phyloP scores from a whole-genome alignment of 352 stramenopile genomes.

The Halophytophthora polymorphica region DNA sequence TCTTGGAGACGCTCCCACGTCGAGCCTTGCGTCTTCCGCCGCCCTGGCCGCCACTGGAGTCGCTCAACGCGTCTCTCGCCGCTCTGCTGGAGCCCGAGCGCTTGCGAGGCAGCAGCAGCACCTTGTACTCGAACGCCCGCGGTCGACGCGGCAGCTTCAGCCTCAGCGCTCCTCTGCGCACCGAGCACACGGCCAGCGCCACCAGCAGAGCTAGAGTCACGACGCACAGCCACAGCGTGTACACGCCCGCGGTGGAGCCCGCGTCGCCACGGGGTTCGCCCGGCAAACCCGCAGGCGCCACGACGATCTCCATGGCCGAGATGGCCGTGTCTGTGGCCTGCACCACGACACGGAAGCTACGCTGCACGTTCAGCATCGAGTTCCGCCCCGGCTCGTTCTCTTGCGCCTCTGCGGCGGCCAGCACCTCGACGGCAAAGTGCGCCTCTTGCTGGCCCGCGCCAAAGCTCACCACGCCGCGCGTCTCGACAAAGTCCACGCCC shows the following conservation, averaged over 20 bases:
- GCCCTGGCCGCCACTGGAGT: slow-evolving; percentile 3
- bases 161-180: slow-evolving; percentile 3
- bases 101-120: slow-evolving; percentile 20
- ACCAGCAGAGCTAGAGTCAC: slow-evolving; percentile 9
- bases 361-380: slow-evolving; percentile 1
- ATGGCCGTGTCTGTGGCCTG: slow-evolving; percentile 2
- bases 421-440: slow-evolving; percentile 25
- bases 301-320: slow-evolving; percentile 15
- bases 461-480: slow-evolving; percentile 24
- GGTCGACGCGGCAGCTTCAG: slow-evolving; percentile 6
- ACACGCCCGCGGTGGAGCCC: background rate
- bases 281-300: slow-evolving; percentile 6
- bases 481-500: slow-evolving; percentile 23
- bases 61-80: background rate
- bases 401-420: slow-evolving; percentile 11
- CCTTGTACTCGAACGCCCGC: slow-evolving; percentile 50
- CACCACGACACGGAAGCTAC: slow-evolving; percentile 14
- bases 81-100: slow-evolving; percentile 14
- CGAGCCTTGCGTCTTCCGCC: slow-evolving; percentile 10
- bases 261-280: background rate
- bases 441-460: slow-evolving; percentile 12
- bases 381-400: background rate
- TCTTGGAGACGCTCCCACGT: slow-evolving; percentile 11
- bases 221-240: slow-evolving; percentile 1
- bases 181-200: slow-evolving; percentile 11